These are phyloP conservation scores for Naganishia randhawae DNA, from an alignment of 768 basidiomycete species.

Conservation along the genomic window DNA sequence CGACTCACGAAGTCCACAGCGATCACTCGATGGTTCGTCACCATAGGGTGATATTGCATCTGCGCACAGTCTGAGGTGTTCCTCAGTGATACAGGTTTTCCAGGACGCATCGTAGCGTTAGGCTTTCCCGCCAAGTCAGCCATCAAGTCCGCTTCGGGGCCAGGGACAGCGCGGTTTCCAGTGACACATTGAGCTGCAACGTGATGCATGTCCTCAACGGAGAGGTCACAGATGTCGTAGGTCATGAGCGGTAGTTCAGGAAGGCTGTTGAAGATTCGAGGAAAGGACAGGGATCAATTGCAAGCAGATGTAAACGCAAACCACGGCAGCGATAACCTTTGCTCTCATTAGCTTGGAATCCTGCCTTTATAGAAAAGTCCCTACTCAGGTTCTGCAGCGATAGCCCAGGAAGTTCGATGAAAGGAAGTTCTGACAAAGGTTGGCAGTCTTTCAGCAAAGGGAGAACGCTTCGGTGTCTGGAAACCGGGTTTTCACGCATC, in stretches of 20 bases:
- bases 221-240: background rate
- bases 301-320: background rate
- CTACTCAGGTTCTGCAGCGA: no score
- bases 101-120: no score
- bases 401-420: no score
- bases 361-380: no score
- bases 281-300: background rate
- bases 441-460: no score
- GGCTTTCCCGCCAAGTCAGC: no score
- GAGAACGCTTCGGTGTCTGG: background rate
- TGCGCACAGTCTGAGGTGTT: no score
- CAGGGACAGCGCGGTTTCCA: background rate
- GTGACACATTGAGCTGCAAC: background rate
- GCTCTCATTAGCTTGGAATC: no score
- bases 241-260: background rate
- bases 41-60: background rate
- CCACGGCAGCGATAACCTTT: no score
- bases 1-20: constrained; percentile 24
- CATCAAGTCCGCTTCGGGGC: background rate
- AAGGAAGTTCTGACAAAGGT: background rate
- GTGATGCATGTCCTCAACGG: background rate
- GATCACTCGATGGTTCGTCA: constrained; percentile 19
- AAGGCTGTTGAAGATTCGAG: background rate
- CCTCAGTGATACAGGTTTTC: background rate
- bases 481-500: no score